Percentiles rank a stretch among this genome's conserved stretches.
Evolutionary conservation across 768 basidiomycete species (phyloP).

Genomic region (Tephrocybe rancida): DNA sequence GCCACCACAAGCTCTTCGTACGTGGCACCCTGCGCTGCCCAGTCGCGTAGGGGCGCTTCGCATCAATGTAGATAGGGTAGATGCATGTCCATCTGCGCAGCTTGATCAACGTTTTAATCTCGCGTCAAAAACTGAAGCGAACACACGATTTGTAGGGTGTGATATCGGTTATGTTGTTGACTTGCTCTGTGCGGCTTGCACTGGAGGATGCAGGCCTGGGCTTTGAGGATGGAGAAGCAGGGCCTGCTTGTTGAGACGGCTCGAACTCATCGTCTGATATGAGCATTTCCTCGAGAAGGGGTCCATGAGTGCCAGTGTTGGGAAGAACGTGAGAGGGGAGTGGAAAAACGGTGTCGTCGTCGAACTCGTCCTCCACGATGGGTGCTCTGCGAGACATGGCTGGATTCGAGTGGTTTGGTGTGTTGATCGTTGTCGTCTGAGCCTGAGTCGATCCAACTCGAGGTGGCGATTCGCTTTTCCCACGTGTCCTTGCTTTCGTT

Average conservation of each 20-base stretch:
- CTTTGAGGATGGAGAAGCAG: constrained; percentile 53
- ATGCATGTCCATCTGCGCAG: constrained; percentile 85
- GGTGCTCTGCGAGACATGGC: constrained; percentile 72
- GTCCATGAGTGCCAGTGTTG: constrained; percentile 67
- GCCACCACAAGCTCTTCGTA: constrained; percentile 89
- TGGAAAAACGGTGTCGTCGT: constrained; percentile 93
- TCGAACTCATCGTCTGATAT: constrained; percentile 56
- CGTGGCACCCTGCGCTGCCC: constrained; percentile 84
- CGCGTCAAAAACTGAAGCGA: constrained; percentile 12
- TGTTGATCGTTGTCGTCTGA: constrained; percentile 13
- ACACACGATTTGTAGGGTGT: constrained; percentile 84
- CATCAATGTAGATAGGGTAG: constrained; percentile 97
- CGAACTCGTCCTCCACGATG: constrained; percentile 74
- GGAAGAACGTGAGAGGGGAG: constrained; percentile 70
- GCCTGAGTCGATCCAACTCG: constrained; percentile 6
- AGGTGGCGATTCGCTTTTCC: constrained; percentile 18
- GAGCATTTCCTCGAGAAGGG: constrained; percentile 77
- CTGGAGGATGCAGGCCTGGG: constrained; percentile 25
- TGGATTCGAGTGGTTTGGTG: constrained; percentile 6
- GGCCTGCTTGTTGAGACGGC: constrained; percentile 46
- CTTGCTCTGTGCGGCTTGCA: constrained; percentile 23
- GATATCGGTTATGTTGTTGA: constrained; percentile 63
- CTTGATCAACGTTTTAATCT: constrained; percentile 19
- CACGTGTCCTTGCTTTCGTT: constrained; percentile 21
- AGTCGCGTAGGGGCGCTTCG: constrained; percentile 84